phyloP scores from a whole-genome alignment of 306 rosid genomes.

The Sicyos edulis region DNA sequence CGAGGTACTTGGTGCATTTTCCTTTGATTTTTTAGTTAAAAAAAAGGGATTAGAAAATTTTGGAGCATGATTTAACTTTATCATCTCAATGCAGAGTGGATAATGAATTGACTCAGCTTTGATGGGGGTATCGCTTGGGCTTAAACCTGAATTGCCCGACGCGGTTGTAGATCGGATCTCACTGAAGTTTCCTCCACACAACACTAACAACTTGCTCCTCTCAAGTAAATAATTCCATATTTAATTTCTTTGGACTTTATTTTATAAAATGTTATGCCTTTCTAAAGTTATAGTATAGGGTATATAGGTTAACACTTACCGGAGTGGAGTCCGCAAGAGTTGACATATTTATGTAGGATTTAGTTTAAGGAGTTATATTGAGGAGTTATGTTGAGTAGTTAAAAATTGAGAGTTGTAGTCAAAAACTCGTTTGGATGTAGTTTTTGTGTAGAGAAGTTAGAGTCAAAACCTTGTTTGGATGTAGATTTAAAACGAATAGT shows the following conservation, averaged over 20 bases:
- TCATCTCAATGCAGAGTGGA: slow-evolving; percentile 58
- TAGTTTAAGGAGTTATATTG: too few species aligned
- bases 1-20: slow-evolving; percentile 49
- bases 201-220: slow-evolving; percentile 18
- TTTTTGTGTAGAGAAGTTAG: too few species aligned
- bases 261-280: neutral
- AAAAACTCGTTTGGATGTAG: too few species aligned
- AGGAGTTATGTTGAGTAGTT: too few species aligned
- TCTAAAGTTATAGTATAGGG: neutral
- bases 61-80: neutral
- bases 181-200: slow-evolving; percentile 54
- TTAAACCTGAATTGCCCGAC: slow-evolving; percentile 61
- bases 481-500: too few species aligned
- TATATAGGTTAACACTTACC: neutral
- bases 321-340: too few species aligned
- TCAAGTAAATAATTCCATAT: neutral
- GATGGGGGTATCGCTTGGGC: slow-evolving; percentile 76
- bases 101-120: slow-evolving; percentile 71
- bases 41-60: neutral
- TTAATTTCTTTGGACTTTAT: neutral
- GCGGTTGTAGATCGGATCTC: slow-evolving; percentile 78
- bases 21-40: neutral
- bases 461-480: too few species aligned
- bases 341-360: too few species aligned
- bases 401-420: too few species aligned